Conservation (phyloP, 2,329 filamentous ascomycete genomes). For the Leptographium lundbergii region DNA sequence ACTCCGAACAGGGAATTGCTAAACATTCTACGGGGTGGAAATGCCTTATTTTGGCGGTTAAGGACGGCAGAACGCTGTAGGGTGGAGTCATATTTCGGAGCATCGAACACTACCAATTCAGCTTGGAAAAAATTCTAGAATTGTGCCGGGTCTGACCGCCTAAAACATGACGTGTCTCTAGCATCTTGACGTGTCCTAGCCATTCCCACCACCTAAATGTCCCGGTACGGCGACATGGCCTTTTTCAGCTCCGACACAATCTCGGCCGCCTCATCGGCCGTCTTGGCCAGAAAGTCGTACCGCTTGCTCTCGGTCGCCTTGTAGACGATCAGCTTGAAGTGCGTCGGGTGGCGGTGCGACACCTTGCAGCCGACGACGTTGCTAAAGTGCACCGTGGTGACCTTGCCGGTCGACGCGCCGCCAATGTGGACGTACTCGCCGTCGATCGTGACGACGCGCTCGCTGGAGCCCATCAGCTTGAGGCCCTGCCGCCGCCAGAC, state of each 20-base stretch:
- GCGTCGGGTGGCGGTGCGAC: conserved; percentile 64
- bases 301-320: conserved; percentile 64
- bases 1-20: too few relatives aligned
- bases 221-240: conserved; percentile 55
- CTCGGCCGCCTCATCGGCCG: conserved; percentile 58
- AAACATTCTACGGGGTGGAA: too few relatives aligned
- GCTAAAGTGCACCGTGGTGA: conserved; percentile 70
- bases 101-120: too few relatives aligned
- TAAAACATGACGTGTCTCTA: too few relatives aligned
- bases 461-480: conserved; percentile 63
- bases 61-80: too few relatives aligned
- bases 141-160: too few relatives aligned
- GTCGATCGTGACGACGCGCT: conserved; percentile 66
- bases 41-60: too few relatives aligned
- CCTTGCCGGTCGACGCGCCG: conserved; percentile 55
- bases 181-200: too few relatives aligned
- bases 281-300: conserved; percentile 76
- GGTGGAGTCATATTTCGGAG: too few relatives aligned
- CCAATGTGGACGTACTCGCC: conserved; percentile 77
- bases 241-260: conserved; percentile 70
- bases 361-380: conserved; percentile 76
- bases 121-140: too few relatives aligned
- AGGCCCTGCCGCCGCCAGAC: conserved; percentile 76
- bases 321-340: conserved; percentile 61
- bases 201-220: conserved; percentile 19